Evolutionary conservation across 2,329 filamentous ascomycete genomes (phyloP), one percentile per base, ranked within the genome.

Genomic region (Aureobasidium uvarum): DNA sequence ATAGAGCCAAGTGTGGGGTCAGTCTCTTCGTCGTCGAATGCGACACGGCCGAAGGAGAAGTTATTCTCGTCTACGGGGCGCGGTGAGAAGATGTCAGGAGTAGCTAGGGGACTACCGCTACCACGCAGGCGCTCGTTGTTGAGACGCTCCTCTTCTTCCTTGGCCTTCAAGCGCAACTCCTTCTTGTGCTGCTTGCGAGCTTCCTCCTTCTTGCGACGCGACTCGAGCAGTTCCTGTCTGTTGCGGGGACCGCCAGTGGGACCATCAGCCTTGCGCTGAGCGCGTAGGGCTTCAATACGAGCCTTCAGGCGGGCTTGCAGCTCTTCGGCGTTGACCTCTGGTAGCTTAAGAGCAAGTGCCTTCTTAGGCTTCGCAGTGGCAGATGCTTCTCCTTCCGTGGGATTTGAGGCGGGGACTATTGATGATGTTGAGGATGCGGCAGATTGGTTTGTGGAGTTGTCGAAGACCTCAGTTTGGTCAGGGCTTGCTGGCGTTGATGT

Each of bases 11-110:
- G 82, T 66, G 88, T 86, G 67, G 91, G 85, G 59, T 94, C 91
- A 56, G 96, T 83, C 68, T 89, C 85, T 60, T 91, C 85, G 45
- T 94, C 94, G 74, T 98, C 94, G 75, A 98, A 99, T 13, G 91
- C 87, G n/a, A 99, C 87, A 41, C 91, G 89, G 38, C 93, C 92
- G 76, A 98, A 99, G 6, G 91, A 87, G 75, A 96, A 96, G 79
- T 89, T 90, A 73, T 86, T 88, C 68, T 83, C 74, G 38, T 75
- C 71, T 50, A 67, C 69, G 18, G 70, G 67, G 54, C 80, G 79
- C 8, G 83, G 82, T 5, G 81, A 83, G 69, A 78, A 76, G 51
- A 78, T 75, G 68, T 77, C 76, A 13, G 56, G 56, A 45, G 76
- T 72, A 74, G 81, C 63, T 16, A 85, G 79, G 1, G 85, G 83